A percentile compares a stretch with the other conserved stretches of the same genome.
Evolutionary conservation across 768 basidiomycete genomes (phyloP).

Genomic region (Auriscalpium microsporum): DNA sequence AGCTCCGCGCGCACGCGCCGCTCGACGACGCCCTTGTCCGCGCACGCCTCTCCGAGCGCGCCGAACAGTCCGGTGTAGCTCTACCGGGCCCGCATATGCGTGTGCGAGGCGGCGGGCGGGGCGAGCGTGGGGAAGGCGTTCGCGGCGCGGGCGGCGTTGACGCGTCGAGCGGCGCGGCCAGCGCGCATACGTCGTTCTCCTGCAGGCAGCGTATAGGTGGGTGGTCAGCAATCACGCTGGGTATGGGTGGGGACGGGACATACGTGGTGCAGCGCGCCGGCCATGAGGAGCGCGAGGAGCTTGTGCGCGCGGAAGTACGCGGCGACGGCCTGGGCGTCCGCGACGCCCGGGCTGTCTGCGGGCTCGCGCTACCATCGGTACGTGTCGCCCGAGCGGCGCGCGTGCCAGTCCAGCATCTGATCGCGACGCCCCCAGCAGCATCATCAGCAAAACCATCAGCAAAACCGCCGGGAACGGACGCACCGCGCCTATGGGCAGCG

Average conservation of each 20-base stretch:
- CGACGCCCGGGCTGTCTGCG: not conserved
- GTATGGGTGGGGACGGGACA: no score
- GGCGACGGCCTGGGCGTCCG: slow-evolving; percentile 8
- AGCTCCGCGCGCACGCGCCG: slow-evolving; percentile 2
- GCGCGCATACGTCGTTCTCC: slow-evolving; percentile 11
- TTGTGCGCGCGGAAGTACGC: slow-evolving; percentile 11
- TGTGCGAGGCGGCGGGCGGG: not conserved
- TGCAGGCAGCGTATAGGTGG: no score
- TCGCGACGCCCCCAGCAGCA: no score
- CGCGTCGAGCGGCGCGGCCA: slow-evolving; percentile 7
- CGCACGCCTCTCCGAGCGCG: not conserved
- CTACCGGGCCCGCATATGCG: not conserved
- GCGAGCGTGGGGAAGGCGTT: not conserved
- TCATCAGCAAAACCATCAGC: no score
- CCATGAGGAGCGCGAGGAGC: slow-evolving; percentile 2
- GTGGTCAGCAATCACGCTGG: no score
- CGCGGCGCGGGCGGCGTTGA: slow-evolving; percentile 4
- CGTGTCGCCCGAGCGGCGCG: not conserved
- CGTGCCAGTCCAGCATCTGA: slow-evolving; percentile 9
- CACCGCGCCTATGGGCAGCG: slow-evolving; percentile 42
- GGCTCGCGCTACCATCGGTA: no score
- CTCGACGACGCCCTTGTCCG: slow-evolving; percentile 2
- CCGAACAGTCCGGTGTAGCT: not conserved
- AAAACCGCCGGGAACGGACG: no score
- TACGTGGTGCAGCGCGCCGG: slow-evolving; percentile 5